Evolutionary conservation across 164 flowering plant species (phyloP), one percentile per base, ranked within the genome.

Genomic region (Nelumbo lutea): DNA sequence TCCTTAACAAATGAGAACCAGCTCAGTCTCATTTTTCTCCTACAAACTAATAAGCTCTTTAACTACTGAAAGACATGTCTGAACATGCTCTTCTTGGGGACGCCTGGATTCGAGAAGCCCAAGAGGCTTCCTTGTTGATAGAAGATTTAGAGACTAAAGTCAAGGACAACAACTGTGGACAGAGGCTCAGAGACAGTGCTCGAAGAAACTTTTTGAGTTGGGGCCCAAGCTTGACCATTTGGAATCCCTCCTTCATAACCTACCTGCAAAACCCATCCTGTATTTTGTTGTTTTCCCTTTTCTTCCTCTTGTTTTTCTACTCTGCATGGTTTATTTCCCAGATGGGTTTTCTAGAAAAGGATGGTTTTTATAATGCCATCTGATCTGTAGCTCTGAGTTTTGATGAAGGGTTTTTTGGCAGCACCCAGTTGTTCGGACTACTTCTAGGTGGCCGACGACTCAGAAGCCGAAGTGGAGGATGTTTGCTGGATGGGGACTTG

Each of bases 181-280:
- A 70, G n/a, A 41, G 73, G 9, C 61, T 58, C 59, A 53, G 53
- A 38, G 74, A 64, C 55, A 51, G 13, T 45, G 72, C 70, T 61
- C 43, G 72, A 64, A 65, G 75, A 64, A 76, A 59, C 79, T 76
- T 53, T 53, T 59, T 15, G 79, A 76, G 55, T 59, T 65, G 50
- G 79, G 79, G 55, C 59, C 69, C 38, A 76, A 68, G 70, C 66
- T 76, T 43, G 79, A 68, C 52, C 79, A 75, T 9, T 68, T 76
- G 51, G 79, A 76, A 64, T 68, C 79, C 7, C 79, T 76, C 42
- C 79, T 76, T 42, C 72, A 59, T 46, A 72, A 75, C 66, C 78
- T 75, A 50, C 72, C 75, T 56, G 60, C 74, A 2, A 75, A 71
- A 68, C 78, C 78, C 72, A 59, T 75, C 42, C 60, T 75, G 74